Base-by-base conservation (phyloP, 495 filamentous ascomycete genomes). In the Poronia punctata region DNA sequence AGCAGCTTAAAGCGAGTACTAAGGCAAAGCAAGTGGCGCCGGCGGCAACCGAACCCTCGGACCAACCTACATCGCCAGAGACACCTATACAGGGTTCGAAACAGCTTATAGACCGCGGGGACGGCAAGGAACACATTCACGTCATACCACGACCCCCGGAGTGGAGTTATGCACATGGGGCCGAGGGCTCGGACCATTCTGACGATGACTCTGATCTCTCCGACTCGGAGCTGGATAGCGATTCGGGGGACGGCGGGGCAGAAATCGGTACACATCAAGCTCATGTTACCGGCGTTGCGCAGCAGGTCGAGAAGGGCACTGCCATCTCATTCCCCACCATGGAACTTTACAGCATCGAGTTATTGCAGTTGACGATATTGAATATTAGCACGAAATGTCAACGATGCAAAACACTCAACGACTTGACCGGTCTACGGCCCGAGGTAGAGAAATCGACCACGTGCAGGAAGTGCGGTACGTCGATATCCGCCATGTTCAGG, bases 111-210 rank as follows among this genome's bases (percentile, higher is more conserved):
- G 46, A 41, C 2, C 18, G 51, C 10, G 74, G 68, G 23, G 38
- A 45, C 10, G 74, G 70, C 31, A 78, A 67, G 25, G 67, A 69
- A 7, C 88, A 94, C 56, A 60, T 94, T 26, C 76, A 81, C 49
- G 64, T 85, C 40, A 86, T 95, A 31, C 80, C 85, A 10, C 72
- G 87, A 4, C 88, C 88, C 1, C 83, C 85, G 2, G 88, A 95
- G 53, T 95, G 88, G 88, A 64, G 69, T 6, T 50, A 68, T 1
- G 68, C 64, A 12, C 57, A 60, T 19, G 61, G 70, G 4, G 65
- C 59, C 21, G 67, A 53, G 11, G 70, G 71, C 4, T 68, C 63
- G 10, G 66, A 72, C 15, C 65, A 65, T 22, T 60, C 58, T 14
- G 59, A 60, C 19, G 57, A 52, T 8, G 63, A 61, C 3, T 45